Evolutionary conservation across 2,329 filamentous ascomycete genomes (phyloP).

Genomic region (Teratosphaeria nubilosa): DNA sequence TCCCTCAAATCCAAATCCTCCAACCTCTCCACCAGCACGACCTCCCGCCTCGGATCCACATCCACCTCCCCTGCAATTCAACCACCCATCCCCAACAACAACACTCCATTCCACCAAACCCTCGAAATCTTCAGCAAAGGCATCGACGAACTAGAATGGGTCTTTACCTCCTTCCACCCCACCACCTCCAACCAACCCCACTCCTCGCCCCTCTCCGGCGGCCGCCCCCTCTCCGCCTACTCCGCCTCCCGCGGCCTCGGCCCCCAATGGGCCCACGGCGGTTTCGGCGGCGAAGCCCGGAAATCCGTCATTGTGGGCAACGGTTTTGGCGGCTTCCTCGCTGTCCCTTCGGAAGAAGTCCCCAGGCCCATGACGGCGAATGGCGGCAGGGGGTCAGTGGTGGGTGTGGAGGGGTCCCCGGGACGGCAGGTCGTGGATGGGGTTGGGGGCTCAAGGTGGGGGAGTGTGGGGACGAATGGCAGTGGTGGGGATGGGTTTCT

Average conservation of each 20-base stretch:
- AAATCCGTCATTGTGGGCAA: slow-evolving; percentile 57
- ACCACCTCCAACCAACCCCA: slow-evolving; percentile 25
- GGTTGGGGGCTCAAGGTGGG: slow-evolving; percentile 7
- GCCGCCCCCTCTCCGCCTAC: slow-evolving; percentile 37
- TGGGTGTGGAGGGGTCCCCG: slow-evolving; percentile 10
- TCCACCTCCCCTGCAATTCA: neutral
- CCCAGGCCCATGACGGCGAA: slow-evolving; percentile 22
- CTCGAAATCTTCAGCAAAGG: slow-evolving; percentile 57
- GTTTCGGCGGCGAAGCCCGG: slow-evolving; percentile 44
- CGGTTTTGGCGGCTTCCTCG: slow-evolving; percentile 56
- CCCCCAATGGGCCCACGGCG: slow-evolving; percentile 41
- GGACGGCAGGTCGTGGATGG: slow-evolving; percentile 2
- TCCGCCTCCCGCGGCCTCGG: slow-evolving; percentile 38
- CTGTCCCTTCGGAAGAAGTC: slow-evolving; percentile 46
- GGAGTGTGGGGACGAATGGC: slow-evolving; percentile 6
- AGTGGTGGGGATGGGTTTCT: slow-evolving; percentile 12
- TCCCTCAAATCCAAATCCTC: slow-evolving; percentile 10
- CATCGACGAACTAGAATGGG: slow-evolving; percentile 58
- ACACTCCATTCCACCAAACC: slow-evolving; percentile 39
- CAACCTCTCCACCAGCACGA: slow-evolving; percentile 6
- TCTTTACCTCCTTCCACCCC: slow-evolving; percentile 52
- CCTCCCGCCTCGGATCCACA: neutral
- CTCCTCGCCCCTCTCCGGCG: slow-evolving; percentile 29
- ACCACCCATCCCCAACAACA: neutral
- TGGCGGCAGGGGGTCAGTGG: slow-evolving; percentile 9